These are phyloP conservation scores for Gastrodia elata DNA, from an alignment of 106 monocot genomes.

Conservation along the genomic window DNA sequence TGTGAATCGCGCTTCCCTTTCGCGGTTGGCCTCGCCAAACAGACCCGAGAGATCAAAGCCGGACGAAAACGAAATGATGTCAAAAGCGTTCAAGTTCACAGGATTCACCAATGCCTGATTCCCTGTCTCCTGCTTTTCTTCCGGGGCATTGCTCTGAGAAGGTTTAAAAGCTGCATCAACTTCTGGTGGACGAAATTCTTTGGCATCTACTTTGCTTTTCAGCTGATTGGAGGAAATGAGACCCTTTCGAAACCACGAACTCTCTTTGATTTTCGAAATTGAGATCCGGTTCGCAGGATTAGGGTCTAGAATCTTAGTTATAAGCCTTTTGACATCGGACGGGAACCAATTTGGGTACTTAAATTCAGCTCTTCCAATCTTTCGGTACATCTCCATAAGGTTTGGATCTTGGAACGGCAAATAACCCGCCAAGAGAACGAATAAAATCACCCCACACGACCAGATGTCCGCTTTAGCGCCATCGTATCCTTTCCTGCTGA, in stretches of 20 bases:
- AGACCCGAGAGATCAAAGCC: slow-evolving; percentile 33
- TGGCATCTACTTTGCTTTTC: slow-evolving; percentile 2
- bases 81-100: slow-evolving; percentile 24
- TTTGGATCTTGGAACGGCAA: slow-evolving; percentile 40
- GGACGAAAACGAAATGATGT: slow-evolving; percentile 30
- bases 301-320: slow-evolving; percentile 30
- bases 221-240: slow-evolving; percentile 9
- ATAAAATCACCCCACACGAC: slow-evolving; percentile 26
- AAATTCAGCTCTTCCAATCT: slow-evolving; percentile 37
- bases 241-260: slow-evolving; percentile 31
- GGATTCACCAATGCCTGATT: slow-evolving; percentile 6
- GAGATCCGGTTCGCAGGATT: slow-evolving; percentile 38
- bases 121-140: neutral
- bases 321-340: slow-evolving; percentile 24
- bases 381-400: slow-evolving; percentile 38
- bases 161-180: slow-evolving; percentile 12
- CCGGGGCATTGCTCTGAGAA: neutral
- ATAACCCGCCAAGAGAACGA: slow-evolving; percentile 30
- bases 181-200: slow-evolving; percentile 12
- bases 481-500: slow-evolving; percentile 34
- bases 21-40: slow-evolving; percentile 12
- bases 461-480: slow-evolving; percentile 46
- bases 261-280: slow-evolving; percentile 23
- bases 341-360: slow-evolving; percentile 36
- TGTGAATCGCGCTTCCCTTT: slow-evolving; percentile 13